phyloP scores from a whole-genome alignment of 1,284 basidiomycete genomes.

The Boletellus deceptivus region DNA sequence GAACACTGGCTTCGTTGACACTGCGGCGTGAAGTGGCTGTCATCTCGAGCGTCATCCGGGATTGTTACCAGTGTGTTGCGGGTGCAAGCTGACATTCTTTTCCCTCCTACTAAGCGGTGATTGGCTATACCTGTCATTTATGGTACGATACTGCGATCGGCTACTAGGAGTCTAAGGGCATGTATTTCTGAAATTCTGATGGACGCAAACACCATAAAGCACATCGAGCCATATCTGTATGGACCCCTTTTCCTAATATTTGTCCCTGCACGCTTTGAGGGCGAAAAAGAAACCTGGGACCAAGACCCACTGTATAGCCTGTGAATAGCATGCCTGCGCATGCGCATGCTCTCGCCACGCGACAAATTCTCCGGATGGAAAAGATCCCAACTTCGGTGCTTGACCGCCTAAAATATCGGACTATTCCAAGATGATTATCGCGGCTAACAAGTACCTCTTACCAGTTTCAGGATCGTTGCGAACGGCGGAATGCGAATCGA shows the following conservation, averaged over 20 bases:
- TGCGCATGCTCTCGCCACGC: too few species aligned
- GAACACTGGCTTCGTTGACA: background rate
- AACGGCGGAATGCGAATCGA: too few species aligned
- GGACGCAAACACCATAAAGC: conserved; percentile 1
- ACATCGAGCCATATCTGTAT: conserved; percentile 41
- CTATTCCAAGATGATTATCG: too few species aligned
- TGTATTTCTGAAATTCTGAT: too few species aligned
- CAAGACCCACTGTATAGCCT: too few species aligned
- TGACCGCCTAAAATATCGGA: too few species aligned
- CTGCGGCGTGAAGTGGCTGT: conserved; percentile 37
- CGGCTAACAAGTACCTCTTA: too few species aligned
- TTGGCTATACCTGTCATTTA: conserved; percentile 51
- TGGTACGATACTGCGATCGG: conserved; percentile 30
- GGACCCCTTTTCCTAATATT: conserved; percentile 10
- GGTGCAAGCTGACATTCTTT: conserved; percentile 37
- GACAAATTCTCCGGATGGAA: too few species aligned
- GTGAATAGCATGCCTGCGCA: too few species aligned
- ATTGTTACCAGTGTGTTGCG: conserved; percentile 45
- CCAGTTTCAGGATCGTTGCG: too few species aligned
- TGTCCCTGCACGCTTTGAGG: background rate
- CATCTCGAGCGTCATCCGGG: conserved; percentile 40
- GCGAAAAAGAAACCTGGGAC: conserved; percentile 18
- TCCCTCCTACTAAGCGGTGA: conserved; percentile 37
- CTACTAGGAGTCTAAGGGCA: conserved; percentile 6
- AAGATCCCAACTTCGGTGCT: too few species aligned